Conservation (phyloP, 2,329 filamentous ascomycete genomes). For the Exophiala calicioides region DNA sequence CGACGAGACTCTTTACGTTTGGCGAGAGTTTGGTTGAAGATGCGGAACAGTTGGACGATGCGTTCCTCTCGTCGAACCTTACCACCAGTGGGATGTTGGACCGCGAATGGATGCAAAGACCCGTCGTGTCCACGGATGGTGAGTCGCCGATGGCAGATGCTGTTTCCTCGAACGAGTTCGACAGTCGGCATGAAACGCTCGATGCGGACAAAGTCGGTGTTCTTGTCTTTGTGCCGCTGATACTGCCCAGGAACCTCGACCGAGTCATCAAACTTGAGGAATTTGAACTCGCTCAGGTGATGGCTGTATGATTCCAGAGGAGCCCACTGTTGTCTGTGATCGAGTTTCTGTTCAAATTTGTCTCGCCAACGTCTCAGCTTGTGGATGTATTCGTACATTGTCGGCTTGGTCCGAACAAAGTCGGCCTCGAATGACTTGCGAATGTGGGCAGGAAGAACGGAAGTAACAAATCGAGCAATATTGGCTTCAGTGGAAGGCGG, state of each 20-base stretch:
- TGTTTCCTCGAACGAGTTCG: constrained; percentile 85
- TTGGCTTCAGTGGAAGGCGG: constrained; percentile 90
- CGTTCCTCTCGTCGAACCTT: constrained; percentile 93
- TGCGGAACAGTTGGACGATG: constrained; percentile 92
- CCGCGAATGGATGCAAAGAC: constrained; percentile 92
- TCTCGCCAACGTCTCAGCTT: constrained; percentile 95
- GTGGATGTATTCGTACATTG: constrained; percentile 98
- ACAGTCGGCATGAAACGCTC: constrained; percentile 95
- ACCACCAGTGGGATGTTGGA: constrained; percentile 90
- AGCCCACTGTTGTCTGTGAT: constrained; percentile 72
- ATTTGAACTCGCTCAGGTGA: constrained; percentile 92
- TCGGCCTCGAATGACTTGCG: constrained; percentile 96
- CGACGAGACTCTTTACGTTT: constrained; percentile 95
- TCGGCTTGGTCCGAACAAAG: constrained; percentile 92
- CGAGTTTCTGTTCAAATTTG: constrained; percentile 96
- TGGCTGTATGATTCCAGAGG: constrained; percentile 84
- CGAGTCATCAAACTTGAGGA: constrained; percentile 90
- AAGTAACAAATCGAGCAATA: constrained; percentile 94
- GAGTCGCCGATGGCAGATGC: constrained; percentile 85
- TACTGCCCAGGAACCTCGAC: constrained; percentile 98
- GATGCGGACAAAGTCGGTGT: constrained; percentile 96
- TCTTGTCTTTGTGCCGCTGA: constrained; percentile 96
- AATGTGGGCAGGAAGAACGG: constrained; percentile 90
- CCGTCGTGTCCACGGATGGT: constrained; percentile 98
- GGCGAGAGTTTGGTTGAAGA: constrained; percentile 87